Evolutionary conservation across 1,139 yeast species (phyloP).

Genomic region (Pichia sp.): DNA sequence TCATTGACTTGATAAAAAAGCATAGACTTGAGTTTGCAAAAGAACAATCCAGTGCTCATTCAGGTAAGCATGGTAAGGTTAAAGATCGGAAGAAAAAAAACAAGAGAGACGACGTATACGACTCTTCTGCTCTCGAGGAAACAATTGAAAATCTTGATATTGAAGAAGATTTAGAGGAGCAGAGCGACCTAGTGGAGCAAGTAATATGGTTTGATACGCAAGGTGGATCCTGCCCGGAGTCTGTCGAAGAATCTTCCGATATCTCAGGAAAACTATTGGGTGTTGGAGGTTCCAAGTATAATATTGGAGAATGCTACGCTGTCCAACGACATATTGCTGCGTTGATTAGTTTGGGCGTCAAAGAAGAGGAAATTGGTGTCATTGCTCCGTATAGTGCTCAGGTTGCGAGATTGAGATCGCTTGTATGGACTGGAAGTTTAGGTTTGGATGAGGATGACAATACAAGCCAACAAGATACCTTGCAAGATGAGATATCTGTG

Average conservation of each 20-base stretch:
- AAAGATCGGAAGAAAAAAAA: slow-evolving; percentile 18
- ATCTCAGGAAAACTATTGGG: not conserved
- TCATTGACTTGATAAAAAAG: slow-evolving; percentile 50
- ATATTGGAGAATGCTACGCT: slow-evolving; percentile 66
- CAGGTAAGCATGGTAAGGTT: not conserved
- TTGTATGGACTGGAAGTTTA: slow-evolving; percentile 39
- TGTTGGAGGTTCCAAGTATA: slow-evolving; percentile 49
- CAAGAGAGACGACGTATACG: slow-evolving; percentile 6
- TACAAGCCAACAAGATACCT: not conserved
- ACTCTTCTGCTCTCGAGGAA: not conserved
- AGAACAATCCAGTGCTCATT: not conserved
- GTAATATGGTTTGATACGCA: slow-evolving; percentile 85
- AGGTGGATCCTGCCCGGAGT: slow-evolving; percentile 77
- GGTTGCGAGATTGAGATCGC: slow-evolving; percentile 55
- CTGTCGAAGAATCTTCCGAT: slow-evolving; percentile 37
- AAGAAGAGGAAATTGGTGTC: slow-evolving; percentile 59
- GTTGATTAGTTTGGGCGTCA: slow-evolving; percentile 47
- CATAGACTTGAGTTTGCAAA: slow-evolving; percentile 32
- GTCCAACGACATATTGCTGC: slow-evolving; percentile 53
- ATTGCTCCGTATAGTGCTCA: slow-evolving; percentile 91
- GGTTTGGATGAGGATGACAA: slow-evolving; percentile 10
- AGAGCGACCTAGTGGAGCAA: slow-evolving; percentile 12
- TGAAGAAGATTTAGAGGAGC: slow-evolving; percentile 4
- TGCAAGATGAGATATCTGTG: not conserved
- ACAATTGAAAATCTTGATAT: not conserved